Evolutionary conservation across 768 basidiomycete species (phyloP), one percentile per base, ranked within the genome.

Genomic region (Tricholoma flavovirens): DNA sequence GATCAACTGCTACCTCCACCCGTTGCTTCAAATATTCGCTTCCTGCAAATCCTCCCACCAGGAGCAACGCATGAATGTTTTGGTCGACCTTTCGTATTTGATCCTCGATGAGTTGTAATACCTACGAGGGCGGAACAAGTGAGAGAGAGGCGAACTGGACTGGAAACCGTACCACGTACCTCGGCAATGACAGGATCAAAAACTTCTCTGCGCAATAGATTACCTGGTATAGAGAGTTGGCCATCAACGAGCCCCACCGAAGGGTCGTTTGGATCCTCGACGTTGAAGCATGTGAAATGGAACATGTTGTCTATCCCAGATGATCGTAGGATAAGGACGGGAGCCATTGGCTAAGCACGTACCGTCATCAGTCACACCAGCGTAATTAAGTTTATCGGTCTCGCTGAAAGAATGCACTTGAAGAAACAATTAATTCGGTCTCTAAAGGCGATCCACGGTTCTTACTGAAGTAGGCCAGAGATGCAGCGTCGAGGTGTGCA

Each of bases 261-360:
- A 1, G 87, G 80, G 68, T 94, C 92, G 63, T 91, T 80, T 7
- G 86, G 83, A 65, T 92, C 90, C 61, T 90, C 85, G 14, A 86
- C 83, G 60, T 93, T 93, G 77, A 94, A 94, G 69, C 90, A 93
- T 30, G 85, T 93, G 69, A 93, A 94, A 67, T 90, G 84, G 73
- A 93, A 93, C 76, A 85, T 86, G 55, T 82, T 86, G 26, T 86
- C 91, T 93, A 61, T 17, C 3, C 10, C 3, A 14, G 58, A 59
- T 62, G 49, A 24, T 46, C 22, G 26, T 4, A 15, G 29, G 46
- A 42, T 42, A 29, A 38, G 17, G 49, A 36, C 42, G 30, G 14
- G 24, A n/a, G 29, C 22, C 30, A 36, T 6, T 21, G 50, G 54
- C 36, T 43, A 19, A 42, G 24, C 5, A 66, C 79, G 49, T 68